phyloP scores from a whole-genome alignment of 2,329 filamentous ascomycete species.

The Stenocarpella maydis region DNA sequence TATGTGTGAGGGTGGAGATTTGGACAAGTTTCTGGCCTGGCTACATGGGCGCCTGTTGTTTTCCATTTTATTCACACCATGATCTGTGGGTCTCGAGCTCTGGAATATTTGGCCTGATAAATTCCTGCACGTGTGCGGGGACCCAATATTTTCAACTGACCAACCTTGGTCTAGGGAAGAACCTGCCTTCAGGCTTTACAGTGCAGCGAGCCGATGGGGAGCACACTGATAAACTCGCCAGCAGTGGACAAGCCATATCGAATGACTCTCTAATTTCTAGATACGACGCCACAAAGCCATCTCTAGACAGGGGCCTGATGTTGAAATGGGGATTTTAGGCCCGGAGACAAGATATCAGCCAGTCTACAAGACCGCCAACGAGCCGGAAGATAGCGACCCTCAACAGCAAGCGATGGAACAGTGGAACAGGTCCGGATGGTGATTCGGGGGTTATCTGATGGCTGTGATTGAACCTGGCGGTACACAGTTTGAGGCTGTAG shows the following conservation, averaged over 20 bases:
- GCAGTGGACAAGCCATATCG: not conserved
- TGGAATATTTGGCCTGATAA: no score
- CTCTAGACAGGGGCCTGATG: not conserved
- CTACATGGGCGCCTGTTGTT: conserved; percentile 5
- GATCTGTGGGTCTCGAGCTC: not conserved
- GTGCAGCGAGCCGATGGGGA: not conserved
- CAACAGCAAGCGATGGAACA: not conserved
- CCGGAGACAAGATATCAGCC: not conserved
- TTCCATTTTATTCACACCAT: not conserved
- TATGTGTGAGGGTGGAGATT: not conserved
- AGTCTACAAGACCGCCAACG: not conserved
- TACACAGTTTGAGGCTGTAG: no score
- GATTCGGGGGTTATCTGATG: not conserved
- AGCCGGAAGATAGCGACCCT: not conserved
- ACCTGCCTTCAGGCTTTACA: not conserved
- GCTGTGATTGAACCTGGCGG: no score
- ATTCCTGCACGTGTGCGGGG: no score
- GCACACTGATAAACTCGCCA: no score
- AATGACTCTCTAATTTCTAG: not conserved
- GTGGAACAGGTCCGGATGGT: not conserved
- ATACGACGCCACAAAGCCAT: not conserved
- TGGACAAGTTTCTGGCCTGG: conserved; percentile 1
- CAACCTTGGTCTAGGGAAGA: not conserved
- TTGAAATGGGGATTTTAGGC: not conserved
- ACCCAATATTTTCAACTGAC: not conserved